Conservation (phyloP, 805 yeast species). For the Zygotorulaspora florentina region DNA sequence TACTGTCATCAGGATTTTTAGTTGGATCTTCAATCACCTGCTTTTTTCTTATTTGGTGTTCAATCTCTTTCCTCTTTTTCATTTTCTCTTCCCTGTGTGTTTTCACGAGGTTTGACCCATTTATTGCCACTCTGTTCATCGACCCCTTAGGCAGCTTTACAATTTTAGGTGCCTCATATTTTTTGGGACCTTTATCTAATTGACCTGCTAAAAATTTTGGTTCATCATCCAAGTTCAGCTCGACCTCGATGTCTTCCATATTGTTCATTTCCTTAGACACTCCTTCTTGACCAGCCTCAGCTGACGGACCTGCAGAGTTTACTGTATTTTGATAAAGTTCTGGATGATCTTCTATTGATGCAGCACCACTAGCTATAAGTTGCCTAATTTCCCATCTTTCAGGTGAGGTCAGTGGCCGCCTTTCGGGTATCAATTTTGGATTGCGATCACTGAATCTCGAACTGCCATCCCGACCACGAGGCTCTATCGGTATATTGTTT, state of each 20-base stretch:
- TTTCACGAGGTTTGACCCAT: conserved; percentile 65
- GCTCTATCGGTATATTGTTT: neutral
- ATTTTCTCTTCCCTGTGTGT: conserved; percentile 59
- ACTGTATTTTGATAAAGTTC: conserved; percentile 44
- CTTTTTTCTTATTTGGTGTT: conserved; percentile 36
- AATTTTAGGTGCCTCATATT: conserved; percentile 52
- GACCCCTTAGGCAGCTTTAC: conserved; percentile 76
- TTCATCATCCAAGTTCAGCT: conserved; percentile 53
- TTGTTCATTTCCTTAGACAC: conserved; percentile 9
- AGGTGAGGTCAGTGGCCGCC: conserved; percentile 65
- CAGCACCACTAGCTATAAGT: conserved; percentile 73
- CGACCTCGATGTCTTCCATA: conserved; percentile 63
- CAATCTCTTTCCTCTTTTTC: conserved; percentile 44
- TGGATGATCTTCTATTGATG: conserved; percentile 63
- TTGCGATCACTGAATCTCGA: neutral
- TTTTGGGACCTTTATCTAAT: conserved; percentile 22
- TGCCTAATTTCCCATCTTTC: conserved; percentile 91
- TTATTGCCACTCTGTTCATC: conserved; percentile 65
- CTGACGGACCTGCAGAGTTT: conserved; percentile 18
- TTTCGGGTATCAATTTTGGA: conserved; percentile 18
- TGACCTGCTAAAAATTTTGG: conserved; percentile 69
- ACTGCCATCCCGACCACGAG: conserved; percentile 12
- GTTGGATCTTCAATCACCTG: conserved; percentile 32
- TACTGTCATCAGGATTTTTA: conserved; percentile 15
- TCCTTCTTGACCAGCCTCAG: neutral